Base-by-base conservation (phyloP, 495 filamentous ascomycete species). In the Penicillium samsonianum region DNA sequence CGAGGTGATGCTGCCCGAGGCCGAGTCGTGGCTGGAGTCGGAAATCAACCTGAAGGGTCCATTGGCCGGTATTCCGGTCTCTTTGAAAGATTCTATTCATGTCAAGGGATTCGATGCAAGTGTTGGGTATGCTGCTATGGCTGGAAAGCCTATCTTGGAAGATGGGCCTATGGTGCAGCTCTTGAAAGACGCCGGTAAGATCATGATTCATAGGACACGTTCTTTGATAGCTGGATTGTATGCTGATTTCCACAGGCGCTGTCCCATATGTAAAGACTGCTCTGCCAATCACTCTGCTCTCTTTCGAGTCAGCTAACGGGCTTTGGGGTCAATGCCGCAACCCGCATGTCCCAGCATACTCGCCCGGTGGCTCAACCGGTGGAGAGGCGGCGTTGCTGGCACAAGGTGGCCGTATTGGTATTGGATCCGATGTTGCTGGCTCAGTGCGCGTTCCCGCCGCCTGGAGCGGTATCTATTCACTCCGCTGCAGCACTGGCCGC, bases 251-350 rank as follows among this genome's bases (percentile, higher is more conserved):
- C 11, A 23, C 26, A 82, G 89, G 90, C n/a, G 94, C 94, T 4
- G 80, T 98, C 1, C 94, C 94, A 1, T 96, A 96, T 70, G 91
- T 92, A 17, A 98, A 98, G 78, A 98, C 94, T 1, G 93, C 94
- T 53, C 65, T 94, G n/a, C 94, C 94, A 4, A 88, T 93, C 50
- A 96, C 93, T 0, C 82, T 98, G 8, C 79, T 98, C 50, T 91
- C 87, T 30, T 98, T 98, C 65, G 94, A 98, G 70, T 92, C 89
- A 19, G 86, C 85, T 43, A 98, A 96, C 72, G 92, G 92, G 58
- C 86, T 97, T 22, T 92, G 87, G 88, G 92, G 94, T 25, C 82
- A 84, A 20, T 88, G 84, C 57, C 84, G 77, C 14, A 98, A 97
- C 69, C 94, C 94, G 5, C 90, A 96, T 66, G 90, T 89, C 58